A percentile compares a stretch with the other conserved stretches of the same genome.
Conservation (phyloP, 371 early-diverging fungal genomes). For the Choanephora cucurbitarum region DNA sequence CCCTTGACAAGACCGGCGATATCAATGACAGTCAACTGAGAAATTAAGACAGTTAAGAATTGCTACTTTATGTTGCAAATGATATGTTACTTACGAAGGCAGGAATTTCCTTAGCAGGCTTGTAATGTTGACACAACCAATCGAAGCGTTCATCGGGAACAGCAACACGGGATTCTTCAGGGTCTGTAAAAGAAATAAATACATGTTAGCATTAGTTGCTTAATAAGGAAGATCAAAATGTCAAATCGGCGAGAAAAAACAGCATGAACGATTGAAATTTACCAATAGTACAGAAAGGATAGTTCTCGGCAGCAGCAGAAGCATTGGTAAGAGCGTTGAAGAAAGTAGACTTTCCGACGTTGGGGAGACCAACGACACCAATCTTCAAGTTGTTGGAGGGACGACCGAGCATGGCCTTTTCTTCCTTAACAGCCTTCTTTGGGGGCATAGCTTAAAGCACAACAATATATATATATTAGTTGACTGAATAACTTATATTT, state of each 20-base stretch:
- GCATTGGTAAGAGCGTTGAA: constrained; percentile 95
- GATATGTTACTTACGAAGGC: constrained; percentile 54
- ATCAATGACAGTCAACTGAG: constrained; percentile 91
- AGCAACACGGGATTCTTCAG: constrained; percentile 90
- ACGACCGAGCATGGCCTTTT: constrained; percentile 88
- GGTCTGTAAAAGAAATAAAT: constrained; percentile 60
- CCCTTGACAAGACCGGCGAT: constrained; percentile 99
- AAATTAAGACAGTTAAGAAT: neutral
- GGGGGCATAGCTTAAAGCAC: constrained; percentile 50
- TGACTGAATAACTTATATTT: neutral
- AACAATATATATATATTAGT: neutral
- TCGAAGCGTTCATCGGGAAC: constrained; percentile 96
- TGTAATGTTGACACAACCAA: constrained; percentile 79
- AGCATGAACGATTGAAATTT: constrained; percentile 10
- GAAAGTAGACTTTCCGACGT: constrained; percentile 97
- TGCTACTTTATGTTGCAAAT: constrained; percentile 21
- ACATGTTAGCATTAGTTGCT: no score
- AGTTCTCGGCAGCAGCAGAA: constrained; percentile 89
- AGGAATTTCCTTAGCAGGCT: constrained; percentile 68
- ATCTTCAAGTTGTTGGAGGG: constrained; percentile 97
- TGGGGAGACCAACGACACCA: constrained; percentile 98
- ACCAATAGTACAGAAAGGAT: constrained; percentile 55
- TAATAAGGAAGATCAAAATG: neutral
- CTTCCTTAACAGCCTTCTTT: constrained; percentile 81
- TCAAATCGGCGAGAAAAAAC: neutral